Base-by-base conservation (phyloP, 768 basidiomycete genomes). In the Naganishia vaughanmartiniae region DNA sequence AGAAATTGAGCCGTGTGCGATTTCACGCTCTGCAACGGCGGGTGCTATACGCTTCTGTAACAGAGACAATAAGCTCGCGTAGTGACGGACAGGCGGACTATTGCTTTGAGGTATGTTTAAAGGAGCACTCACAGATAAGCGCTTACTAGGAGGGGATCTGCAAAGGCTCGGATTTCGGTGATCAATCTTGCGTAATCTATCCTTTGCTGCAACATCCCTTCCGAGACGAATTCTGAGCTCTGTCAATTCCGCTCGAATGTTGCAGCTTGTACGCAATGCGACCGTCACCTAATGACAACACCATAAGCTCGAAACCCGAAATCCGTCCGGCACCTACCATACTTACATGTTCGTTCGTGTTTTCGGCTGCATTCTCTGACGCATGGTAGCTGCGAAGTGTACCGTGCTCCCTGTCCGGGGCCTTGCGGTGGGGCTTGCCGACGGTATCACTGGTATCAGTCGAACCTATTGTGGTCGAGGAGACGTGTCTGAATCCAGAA, bases 201-300 rank as follows among this genome's bases (percentile, higher is more conserved):
- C 67, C 21, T 30, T 54, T 14, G 42, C 54, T 39, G 67, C 54
- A 28, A 68, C 53, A 54, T 68, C 54, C 46, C 56, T 12, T 45
- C 68, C 68, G 28, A 69, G 21, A 5, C 45, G 56, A 14, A 39
- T 14, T 10, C 26, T 26, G 17, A 69, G 56, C 45, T 69, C 68
- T 9, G 24, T 45, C 17, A 58, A 9, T 34, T 69, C 68, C 26
- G 68, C 68, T 7, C 57, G 55, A 39, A 69, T 69, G 55, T 36
- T 55, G 24, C 42, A 36, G 39, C 28, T 51, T 9, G 68, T 51
- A 21, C 68, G 21, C 46, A 69, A 24, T 14, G 68, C 55, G 3
- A 60, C 45, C 7, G 36, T 45, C 3, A 69, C 21, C 68, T 69
- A 19, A 14, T n/a, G 19, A 31, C 11, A 55, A 9, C 4, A 26